Base-by-base conservation (phyloP, 192 early-diverging fungal species). In the Entomortierella lignicola region DNA sequence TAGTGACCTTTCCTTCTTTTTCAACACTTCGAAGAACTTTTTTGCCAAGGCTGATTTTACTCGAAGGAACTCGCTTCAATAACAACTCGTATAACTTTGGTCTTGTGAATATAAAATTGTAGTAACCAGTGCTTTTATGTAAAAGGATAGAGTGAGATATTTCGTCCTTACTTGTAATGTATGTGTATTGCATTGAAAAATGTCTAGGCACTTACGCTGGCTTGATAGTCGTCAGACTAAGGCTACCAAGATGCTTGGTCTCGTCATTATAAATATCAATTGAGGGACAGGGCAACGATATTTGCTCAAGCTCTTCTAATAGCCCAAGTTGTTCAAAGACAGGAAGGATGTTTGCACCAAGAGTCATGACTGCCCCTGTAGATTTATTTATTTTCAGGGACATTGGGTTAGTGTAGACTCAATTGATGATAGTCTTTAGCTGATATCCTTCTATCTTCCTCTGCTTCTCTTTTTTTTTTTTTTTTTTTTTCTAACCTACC, bases 301-400 rank as follows among this genome's bases (percentile, higher is more conserved):
- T 37, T 13, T 23, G 37, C 4, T 42, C 13, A 21, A 55, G 2
- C 37, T 65, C 63, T 26, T 54, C 63, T 15, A 54, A 18, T 37
- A 65, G 12, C 10, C 63, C 63, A 6, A 65, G 52, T 31, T 65
- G 63, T 18, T 65, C 63, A 41, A 65, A 65, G n/a, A 65, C 51
- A 27, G 63, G 63, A 10, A 39, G 48, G 21, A 65, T 54, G 30
- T 17, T 63, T 25, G 61, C 47, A 2, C 48, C 30, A 4, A 63
- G 31, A 13, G 61, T 51, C 44, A 63, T 51, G 44, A 44, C 48
- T 11, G 61, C 31, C 2, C 61, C 61, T 63, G 26, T 29, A 60
- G 21, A 25, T 4, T 21, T 2, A 60, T 3, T 26, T 41, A 8
- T 44, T 18, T 32, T n/a, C n/a, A n/a, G 20, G 32, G 6, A 58